A percentile compares a stretch with the other conserved stretches of the same genome.
phyloP scores from a whole-genome alignment of 805 yeast species.

The Zygosaccharomyces rouxii region DNA sequence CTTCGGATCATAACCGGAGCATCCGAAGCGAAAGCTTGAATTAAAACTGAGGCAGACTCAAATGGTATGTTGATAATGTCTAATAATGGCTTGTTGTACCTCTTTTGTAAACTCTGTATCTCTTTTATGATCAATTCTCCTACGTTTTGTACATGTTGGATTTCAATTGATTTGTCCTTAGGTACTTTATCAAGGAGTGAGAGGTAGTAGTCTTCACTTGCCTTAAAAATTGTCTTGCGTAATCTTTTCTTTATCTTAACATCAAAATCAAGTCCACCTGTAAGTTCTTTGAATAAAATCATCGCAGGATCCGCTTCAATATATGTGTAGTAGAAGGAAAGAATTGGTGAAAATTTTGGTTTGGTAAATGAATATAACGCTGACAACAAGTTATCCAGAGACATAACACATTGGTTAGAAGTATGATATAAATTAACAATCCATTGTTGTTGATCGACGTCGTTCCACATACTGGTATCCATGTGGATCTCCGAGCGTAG shows the following conservation, averaged over 20 bases:
- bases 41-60: slow-evolving; percentile 46
- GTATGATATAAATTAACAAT: slow-evolving; percentile 41
- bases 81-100: slow-evolving; percentile 57
- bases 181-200: slow-evolving; percentile 50
- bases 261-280: not conserved
- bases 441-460: slow-evolving; percentile 50
- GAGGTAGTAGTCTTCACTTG: slow-evolving; percentile 44
- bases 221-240: slow-evolving; percentile 35
- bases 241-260: slow-evolving; percentile 41
- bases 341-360: slow-evolving; percentile 56
- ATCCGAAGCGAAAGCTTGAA: slow-evolving; percentile 52
- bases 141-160: slow-evolving; percentile 53
- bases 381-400: slow-evolving; percentile 42
- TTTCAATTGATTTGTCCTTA: slow-evolving; percentile 48
- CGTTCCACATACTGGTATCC: slow-evolving; percentile 38
- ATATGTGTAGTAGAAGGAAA: slow-evolving; percentile 47
- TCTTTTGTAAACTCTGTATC: slow-evolving; percentile 50
- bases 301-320: slow-evolving; percentile 45
- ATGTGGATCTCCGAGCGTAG: slow-evolving; percentile 21
- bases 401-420: slow-evolving; percentile 44
- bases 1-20: slow-evolving; percentile 47
- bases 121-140: slow-evolving; percentile 50
- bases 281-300: slow-evolving; percentile 30
- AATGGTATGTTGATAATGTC: slow-evolving; percentile 51
- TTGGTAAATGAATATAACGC: slow-evolving; percentile 42